phyloP scores from a whole-genome alignment of 306 rosid species.

The Dicorynia guianensis region DNA sequence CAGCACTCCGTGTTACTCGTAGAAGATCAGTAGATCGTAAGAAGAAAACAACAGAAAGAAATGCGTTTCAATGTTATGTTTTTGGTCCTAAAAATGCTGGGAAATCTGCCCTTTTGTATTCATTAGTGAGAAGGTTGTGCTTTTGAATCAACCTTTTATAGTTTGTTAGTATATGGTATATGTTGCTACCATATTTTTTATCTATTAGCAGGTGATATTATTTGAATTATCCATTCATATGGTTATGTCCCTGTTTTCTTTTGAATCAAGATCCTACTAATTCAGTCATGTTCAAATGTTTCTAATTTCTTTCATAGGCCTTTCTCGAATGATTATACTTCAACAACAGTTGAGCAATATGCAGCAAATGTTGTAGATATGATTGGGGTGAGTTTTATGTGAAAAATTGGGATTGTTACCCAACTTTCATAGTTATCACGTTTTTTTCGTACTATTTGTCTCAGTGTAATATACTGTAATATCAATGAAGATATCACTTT shows the following conservation, averaged over 20 bases:
- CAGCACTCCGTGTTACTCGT: constrained; percentile 79
- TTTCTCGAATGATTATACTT: constrained; percentile 62
- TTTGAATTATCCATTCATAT: not conserved
- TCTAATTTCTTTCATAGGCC: constrained; percentile 56
- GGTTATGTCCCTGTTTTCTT: constrained; percentile 36
- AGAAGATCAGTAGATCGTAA: constrained; percentile 76
- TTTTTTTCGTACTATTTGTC: constrained; percentile 24
- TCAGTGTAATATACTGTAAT: constrained; percentile 13
- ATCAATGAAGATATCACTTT: constrained; percentile 16
- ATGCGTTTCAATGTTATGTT: constrained; percentile 86
- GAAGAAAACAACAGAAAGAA: constrained; percentile 78
- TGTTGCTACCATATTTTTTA: constrained; percentile 33
- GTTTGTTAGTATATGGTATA: constrained; percentile 31
- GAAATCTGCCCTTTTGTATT: constrained; percentile 81
- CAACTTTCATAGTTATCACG: constrained; percentile 19
- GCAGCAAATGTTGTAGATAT: constrained; percentile 71
- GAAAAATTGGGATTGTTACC: constrained; percentile 31
- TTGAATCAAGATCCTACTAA: constrained; percentile 40
- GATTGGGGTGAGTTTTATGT: constrained; percentile 71
- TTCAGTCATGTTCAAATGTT: not conserved
- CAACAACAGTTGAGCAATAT: constrained; percentile 66
- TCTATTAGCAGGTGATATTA: constrained; percentile 8
- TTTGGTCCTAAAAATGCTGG: constrained; percentile 90
- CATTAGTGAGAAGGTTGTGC: constrained; percentile 80
- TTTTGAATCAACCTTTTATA: constrained; percentile 40